Conservation (phyloP, 2,329 filamentous ascomycete genomes). For the Fusarium illudens region DNA sequence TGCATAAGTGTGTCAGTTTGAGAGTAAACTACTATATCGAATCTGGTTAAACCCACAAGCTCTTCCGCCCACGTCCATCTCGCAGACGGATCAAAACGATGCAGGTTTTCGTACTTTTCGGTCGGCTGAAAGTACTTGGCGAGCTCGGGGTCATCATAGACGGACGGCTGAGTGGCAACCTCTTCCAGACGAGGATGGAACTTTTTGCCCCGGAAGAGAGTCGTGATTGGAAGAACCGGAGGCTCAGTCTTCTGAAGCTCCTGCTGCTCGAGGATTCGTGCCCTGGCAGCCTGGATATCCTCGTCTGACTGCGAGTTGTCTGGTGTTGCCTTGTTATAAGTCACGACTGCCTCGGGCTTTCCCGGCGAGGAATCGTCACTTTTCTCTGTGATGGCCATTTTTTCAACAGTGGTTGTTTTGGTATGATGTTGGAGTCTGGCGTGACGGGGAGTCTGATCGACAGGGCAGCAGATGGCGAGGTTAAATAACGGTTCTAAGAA, state of each 20-base stretch:
- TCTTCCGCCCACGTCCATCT: conserved; percentile 49
- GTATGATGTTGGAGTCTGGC: not conserved
- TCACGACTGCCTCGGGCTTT: not conserved
- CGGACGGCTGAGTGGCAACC: conserved; percentile 41
- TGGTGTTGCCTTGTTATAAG: not conserved
- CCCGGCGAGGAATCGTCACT: not conserved
- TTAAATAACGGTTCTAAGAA: not conserved
- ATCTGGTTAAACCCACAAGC: not conserved
- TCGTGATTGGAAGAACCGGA: conserved; percentile 17
- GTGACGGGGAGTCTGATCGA: not conserved
- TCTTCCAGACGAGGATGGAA: conserved; percentile 5
- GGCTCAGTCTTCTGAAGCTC: conserved; percentile 26
- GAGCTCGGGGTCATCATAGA: conserved; percentile 54
- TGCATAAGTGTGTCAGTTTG: not conserved
- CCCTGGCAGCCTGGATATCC: conserved; percentile 2
- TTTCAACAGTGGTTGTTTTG: not conserved
- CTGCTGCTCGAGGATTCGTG: conserved; percentile 17
- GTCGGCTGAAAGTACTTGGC: conserved; percentile 48
- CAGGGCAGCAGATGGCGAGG: not conserved
- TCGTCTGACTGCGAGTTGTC: conserved; percentile 3
- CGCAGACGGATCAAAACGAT: conserved; percentile 57
- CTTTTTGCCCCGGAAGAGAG: conserved; percentile 12
- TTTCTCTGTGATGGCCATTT: not conserved
- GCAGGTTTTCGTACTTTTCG: conserved; percentile 50
- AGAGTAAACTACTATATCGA: not conserved